Evolutionary conservation across 1,284 basidiomycete species (phyloP), one percentile per base, ranked within the genome.

Genomic region (Schizophyllum amplum): DNA sequence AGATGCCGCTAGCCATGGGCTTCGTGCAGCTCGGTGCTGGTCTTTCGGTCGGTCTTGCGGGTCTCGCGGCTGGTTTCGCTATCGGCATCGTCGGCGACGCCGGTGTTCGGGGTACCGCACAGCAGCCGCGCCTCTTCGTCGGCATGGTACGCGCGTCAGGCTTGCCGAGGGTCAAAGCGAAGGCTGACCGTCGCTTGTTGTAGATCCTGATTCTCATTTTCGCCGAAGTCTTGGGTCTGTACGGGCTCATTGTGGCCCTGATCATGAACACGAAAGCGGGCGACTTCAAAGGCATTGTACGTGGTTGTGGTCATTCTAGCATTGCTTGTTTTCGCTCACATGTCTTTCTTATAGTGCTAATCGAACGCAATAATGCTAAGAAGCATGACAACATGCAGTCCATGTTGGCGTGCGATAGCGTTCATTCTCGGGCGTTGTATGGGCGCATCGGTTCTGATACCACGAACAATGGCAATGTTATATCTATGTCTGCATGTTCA

Each of bases 21-120:
- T 93, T 94, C 74, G 83, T 94, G 61, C 92, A 94, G 70, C 87
- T 95, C 60, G 92, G 92, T 66, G 92, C 92, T 20, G 92, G 92
- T 69, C 81, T 94, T 50, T 84, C 89, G 1, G 91, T 93, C 69
- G 92, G 92, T 65, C 81, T 94, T 52, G 86, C 92, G 27, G 92
- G 92, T 77, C 81, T 95, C 47, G 91, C 92, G 17, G 92, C 92
- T 56, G 93, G 92, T 53, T 93, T 92, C 69, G 92, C 92, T 17
- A 93, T 95, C 66, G 92, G 95, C 62, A 92, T 98, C 68, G 95
- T 98, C 58, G 94, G 96, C 71, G 93, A 98, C 70, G 91, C 95
- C 61, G 92, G 93, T 80, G 92, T 94, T 47, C 80, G 93, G 60
- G 90, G 90, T 57, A 92, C 90, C 59, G 89, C 90, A 47, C 90